Percentiles rank a stretch among this genome's conserved stretches.
phyloP scores from a whole-genome alignment of 176 grass and related monocot species.

The Avena insularis region DNA sequence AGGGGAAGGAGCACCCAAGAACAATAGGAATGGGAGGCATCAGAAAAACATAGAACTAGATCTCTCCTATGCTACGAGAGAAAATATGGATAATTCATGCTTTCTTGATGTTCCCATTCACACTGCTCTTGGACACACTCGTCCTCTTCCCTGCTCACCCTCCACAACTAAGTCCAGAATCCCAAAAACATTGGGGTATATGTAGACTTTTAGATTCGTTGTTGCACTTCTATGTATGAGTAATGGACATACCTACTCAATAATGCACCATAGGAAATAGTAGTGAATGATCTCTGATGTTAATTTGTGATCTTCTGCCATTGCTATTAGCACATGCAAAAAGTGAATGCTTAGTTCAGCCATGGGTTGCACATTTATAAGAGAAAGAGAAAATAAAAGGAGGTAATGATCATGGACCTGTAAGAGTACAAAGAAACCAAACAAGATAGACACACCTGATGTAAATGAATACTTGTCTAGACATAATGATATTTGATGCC shows the following conservation, averaged over 20 bases:
- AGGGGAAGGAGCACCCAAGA: background rate
- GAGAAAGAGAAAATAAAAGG: background rate
- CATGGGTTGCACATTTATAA: background rate
- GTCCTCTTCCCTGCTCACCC: background rate
- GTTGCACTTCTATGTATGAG: background rate
- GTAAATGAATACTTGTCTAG: background rate
- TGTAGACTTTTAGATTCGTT: background rate
- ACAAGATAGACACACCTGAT: background rate
- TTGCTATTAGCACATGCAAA: background rate
- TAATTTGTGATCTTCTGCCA: background rate
- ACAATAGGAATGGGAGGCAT: conserved; percentile 24
- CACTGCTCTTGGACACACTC: background rate
- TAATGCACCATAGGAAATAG: background rate
- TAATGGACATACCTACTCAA: background rate
- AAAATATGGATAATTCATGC: background rate
- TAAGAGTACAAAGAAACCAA: background rate
- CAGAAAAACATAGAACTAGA: background rate
- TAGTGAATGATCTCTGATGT: background rate
- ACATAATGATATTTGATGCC: background rate
- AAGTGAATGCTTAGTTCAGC: background rate
- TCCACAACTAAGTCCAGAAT: background rate
- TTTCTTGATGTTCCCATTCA: conserved; percentile 8
- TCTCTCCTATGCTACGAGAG: background rate
- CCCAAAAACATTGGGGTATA: background rate
- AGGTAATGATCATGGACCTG: background rate